These are phyloP conservation scores for Mucor saturninus DNA, from an alignment of 371 early-diverging fungal genomes.

Conservation along the genomic window DNA sequence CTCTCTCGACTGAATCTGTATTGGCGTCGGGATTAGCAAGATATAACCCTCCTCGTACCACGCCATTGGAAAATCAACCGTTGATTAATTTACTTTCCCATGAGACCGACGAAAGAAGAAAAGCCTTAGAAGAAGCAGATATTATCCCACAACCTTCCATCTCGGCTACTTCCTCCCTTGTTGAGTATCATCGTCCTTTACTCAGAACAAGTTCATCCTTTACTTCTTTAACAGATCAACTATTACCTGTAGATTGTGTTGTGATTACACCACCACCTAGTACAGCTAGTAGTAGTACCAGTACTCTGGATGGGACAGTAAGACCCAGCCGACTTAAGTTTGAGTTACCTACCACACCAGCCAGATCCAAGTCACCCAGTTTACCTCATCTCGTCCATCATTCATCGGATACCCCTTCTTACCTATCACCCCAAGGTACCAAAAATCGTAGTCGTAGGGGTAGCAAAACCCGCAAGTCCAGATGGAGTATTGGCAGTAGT, in stretches of 20 bases:
- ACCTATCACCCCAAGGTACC: conserved; percentile 8
- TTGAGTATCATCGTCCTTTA: conserved; percentile 14
- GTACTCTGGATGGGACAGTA: not conserved
- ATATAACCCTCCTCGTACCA: not conserved
- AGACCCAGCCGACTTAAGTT: conserved; percentile 25
- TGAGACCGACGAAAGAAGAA: conserved; percentile 15
- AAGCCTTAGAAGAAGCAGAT: conserved; percentile 10
- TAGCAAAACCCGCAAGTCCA: conserved; percentile 22
- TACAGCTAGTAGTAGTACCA: not conserved
- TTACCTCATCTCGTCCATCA: not conserved
- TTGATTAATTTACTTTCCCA: conserved; percentile 15
- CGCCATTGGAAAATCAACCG: conserved; percentile 9
- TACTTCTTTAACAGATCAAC: conserved; percentile 28
- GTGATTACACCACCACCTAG: not conserved
- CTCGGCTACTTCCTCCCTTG: not conserved
- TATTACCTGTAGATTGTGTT: conserved; percentile 19
- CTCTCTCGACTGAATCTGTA: conserved; percentile 23
- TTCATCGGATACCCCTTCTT: not conserved
- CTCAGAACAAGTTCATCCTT: conserved; percentile 26
- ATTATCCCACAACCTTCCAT: not conserved
- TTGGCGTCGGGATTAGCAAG: not conserved
- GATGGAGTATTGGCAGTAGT: conserved; percentile 33
- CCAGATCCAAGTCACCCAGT: conserved; percentile 23
- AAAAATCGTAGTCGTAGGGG: conserved; percentile 5
- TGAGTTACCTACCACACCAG: conserved; percentile 24